Percentiles rank a stretch among this genome's conserved stretches.
Conservation (phyloP, 345 rosid genomes). For the Mallotus nudiflorus region DNA sequence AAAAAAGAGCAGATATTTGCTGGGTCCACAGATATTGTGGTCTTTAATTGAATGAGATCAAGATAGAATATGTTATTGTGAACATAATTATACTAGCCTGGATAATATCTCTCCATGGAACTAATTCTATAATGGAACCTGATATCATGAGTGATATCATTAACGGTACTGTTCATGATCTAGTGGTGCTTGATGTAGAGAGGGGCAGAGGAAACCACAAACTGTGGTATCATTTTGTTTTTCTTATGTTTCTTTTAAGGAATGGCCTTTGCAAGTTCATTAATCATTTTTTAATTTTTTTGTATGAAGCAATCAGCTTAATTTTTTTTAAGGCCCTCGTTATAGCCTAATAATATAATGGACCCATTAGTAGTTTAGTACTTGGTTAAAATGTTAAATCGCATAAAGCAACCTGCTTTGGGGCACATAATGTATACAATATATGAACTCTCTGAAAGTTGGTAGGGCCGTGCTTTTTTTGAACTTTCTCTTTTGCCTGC, state of each 20-base stretch:
- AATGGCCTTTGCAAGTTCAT: background rate
- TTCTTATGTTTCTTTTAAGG: slow-evolving; percentile 7
- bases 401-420: slow-evolving; percentile 5
- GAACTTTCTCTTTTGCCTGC: background rate
- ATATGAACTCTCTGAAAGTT: slow-evolving; percentile 11
- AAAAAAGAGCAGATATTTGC: background rate
- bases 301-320: no score
- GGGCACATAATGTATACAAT: slow-evolving; percentile 13
- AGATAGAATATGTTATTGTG: background rate
- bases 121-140: background rate
- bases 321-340: slow-evolving; percentile 13
- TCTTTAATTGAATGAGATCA: background rate
- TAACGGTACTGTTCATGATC: background rate
- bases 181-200: background rate
- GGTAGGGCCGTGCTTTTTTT: slow-evolving; percentile 18
- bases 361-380: slow-evolving; percentile 9
- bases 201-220: background rate
- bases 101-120: background rate
- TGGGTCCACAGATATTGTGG: background rate
- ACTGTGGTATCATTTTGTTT: background rate
- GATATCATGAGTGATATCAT: background rate
- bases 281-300: slow-evolving; percentile 1
- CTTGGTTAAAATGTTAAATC: no score
- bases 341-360: slow-evolving; percentile 30
- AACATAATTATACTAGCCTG: background rate